phyloP scores from a whole-genome alignment of 2,329 filamentous ascomycete species.

The Bipolaris zeicola region DNA sequence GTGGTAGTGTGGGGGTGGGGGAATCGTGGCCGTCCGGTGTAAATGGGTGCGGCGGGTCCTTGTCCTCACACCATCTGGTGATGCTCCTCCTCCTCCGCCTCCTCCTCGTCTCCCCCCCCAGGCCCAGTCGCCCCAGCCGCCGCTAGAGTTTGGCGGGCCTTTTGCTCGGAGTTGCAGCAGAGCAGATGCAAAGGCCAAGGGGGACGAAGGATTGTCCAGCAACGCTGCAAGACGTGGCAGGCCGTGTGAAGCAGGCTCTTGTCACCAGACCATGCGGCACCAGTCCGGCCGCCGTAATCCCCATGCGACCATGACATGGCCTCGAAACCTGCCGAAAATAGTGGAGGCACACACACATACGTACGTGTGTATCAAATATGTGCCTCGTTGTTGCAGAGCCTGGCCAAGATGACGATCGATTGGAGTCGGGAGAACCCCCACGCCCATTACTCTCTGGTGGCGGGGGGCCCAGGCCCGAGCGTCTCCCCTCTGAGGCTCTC shows the following conservation, averaged over 20 bases:
- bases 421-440: slow-evolving; percentile 25
- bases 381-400: slow-evolving; percentile 21
- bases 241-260: slow-evolving; percentile 16
- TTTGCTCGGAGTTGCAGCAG: slow-evolving; percentile 21
- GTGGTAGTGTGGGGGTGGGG: slow-evolving; percentile 49
- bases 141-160: slow-evolving; percentile 15
- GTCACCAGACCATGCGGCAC: slow-evolving; percentile 39
- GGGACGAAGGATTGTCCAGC: slow-evolving; percentile 18
- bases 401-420: slow-evolving; percentile 15
- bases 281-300: slow-evolving; percentile 29
- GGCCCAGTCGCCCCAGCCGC: slow-evolving; percentile 33
- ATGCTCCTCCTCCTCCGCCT: slow-evolving; percentile 31
- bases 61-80: slow-evolving; percentile 47
- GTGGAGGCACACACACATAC: too few relatives aligned
- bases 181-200: slow-evolving; percentile 32
- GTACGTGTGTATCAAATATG: background rate
- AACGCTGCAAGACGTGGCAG: slow-evolving; percentile 45
- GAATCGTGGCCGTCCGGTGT: slow-evolving; percentile 25
- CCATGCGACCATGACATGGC: slow-evolving; percentile 12
- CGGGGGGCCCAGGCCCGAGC: slow-evolving; percentile 24
- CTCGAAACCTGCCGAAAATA: slow-evolving; percentile 7
- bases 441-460: slow-evolving; percentile 30
- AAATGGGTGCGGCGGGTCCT: slow-evolving; percentile 22
- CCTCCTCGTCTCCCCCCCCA: slow-evolving; percentile 16
- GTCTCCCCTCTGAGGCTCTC: slow-evolving; percentile 20